phyloP scores from a whole-genome alignment of 345 rosid genomes.

The Euphorbia lathyris region DNA sequence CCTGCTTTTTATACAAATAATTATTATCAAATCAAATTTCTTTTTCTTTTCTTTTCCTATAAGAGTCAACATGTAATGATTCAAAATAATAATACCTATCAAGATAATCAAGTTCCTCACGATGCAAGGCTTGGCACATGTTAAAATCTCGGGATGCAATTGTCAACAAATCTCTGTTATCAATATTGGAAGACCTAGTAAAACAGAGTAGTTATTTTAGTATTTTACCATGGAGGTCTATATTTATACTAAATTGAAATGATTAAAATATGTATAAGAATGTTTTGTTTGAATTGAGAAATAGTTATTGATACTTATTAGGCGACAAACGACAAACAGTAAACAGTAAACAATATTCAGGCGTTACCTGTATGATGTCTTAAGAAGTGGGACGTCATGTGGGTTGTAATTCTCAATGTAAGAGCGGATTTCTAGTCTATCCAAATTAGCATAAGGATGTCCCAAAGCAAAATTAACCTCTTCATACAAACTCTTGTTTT shows the following conservation, averaged over 20 bases:
- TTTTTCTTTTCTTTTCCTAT: too few species aligned
- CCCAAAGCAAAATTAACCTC: slow-evolving; percentile 4
- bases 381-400: neutral
- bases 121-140: neutral
- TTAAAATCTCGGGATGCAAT: neutral
- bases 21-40: too few species aligned
- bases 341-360: too few species aligned
- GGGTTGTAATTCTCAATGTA: neutral
- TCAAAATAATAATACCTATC: too few species aligned
- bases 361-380: slow-evolving; percentile 7
- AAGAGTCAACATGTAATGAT: too few species aligned
- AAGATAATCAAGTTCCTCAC: neutral
- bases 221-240: too few species aligned
- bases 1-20: slow-evolving; percentile 14
- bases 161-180: neutral
- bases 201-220: neutral
- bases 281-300: too few species aligned
- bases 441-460: neutral
- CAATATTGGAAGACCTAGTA: neutral
- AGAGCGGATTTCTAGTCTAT: neutral
- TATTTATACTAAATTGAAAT: too few species aligned
- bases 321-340: too few species aligned
- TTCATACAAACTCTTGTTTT: neutral
- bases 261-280: too few species aligned
- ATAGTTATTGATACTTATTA: too few species aligned